These are phyloP conservation scores for Tremella fuciformis DNA, from an alignment of 768 basidiomycete genomes.

Conservation along the genomic window DNA sequence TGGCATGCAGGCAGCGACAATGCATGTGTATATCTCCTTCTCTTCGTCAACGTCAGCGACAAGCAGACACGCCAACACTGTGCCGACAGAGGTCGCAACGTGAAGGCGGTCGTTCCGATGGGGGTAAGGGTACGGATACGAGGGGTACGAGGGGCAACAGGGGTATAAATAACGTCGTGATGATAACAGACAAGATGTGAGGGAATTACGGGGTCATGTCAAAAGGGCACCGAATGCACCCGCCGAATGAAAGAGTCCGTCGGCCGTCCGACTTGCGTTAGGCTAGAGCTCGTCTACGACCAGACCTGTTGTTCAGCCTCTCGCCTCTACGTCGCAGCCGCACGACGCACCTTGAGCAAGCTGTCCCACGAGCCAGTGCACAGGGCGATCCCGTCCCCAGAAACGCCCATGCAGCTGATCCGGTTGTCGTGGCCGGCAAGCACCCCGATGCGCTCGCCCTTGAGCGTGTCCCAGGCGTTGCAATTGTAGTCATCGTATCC, in stretches of 20 bases:
- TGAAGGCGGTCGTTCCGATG: too few relatives aligned
- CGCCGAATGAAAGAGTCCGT: not conserved
- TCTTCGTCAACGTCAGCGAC: too few relatives aligned
- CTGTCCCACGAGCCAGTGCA: constrained; percentile 99
- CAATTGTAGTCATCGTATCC: constrained; percentile 99
- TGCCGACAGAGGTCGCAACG: too few relatives aligned
- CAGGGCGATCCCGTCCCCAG: constrained; percentile 93
- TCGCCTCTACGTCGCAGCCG: not conserved
- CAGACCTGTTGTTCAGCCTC: constrained; percentile 14
- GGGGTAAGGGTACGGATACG: too few relatives aligned
- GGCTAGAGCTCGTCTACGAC: constrained; percentile 8
- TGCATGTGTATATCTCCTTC: too few relatives aligned
- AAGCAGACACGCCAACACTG: too few relatives aligned
- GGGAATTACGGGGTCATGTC: too few relatives aligned
- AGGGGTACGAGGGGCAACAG: too few relatives aligned
- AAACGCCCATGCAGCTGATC: constrained; percentile 93
- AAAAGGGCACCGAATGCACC: too few relatives aligned
- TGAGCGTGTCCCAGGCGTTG: constrained; percentile 99
- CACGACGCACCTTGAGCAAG: constrained; percentile 74
- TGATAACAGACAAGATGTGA: too few relatives aligned
- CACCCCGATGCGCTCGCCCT: constrained; percentile 96
- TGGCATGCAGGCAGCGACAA: too few relatives aligned
- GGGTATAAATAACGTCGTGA: too few relatives aligned
- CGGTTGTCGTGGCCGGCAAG: constrained; percentile 97
- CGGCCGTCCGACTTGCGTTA: not conserved